Conservation (phyloP, 495 filamentous ascomycete genomes). For the Neurospora sp. region DNA sequence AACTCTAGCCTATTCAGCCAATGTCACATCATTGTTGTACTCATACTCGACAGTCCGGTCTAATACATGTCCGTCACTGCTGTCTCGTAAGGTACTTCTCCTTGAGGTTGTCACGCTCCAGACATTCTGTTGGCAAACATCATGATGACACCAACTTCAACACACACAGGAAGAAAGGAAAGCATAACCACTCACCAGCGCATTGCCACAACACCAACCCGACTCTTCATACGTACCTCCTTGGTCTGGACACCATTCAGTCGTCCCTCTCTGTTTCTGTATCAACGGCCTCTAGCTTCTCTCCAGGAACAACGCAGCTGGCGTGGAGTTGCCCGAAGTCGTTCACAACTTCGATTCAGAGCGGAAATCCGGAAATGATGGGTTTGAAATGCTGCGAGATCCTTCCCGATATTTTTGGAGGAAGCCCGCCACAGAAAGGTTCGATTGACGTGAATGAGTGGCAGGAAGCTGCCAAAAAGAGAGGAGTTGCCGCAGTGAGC, state of each 20-base stretch:
- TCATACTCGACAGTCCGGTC: neutral
- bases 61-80: neutral
- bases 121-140: neutral
- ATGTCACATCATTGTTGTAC: neutral
- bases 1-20: neutral
- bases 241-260: neutral
- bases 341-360: neutral
- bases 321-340: neutral
- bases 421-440: too few relatives aligned
- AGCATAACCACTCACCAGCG: neutral
- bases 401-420: neutral
- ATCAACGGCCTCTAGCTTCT: neutral
- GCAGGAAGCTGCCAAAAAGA: neutral
- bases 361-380: neutral
- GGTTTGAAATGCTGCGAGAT: neutral
- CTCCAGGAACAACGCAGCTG: neutral
- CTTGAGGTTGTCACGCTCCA: neutral
- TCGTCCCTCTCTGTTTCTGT: neutral
- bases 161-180: neutral
- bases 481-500: too few relatives aligned
- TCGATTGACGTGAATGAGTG: neutral
- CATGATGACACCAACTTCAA: neutral
- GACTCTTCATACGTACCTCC: neutral
- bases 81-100: neutral
- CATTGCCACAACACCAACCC: neutral